Conservation (phyloP, 2,329 filamentous ascomycete genomes). For the Ceratocystiopsis minuta region DNA sequence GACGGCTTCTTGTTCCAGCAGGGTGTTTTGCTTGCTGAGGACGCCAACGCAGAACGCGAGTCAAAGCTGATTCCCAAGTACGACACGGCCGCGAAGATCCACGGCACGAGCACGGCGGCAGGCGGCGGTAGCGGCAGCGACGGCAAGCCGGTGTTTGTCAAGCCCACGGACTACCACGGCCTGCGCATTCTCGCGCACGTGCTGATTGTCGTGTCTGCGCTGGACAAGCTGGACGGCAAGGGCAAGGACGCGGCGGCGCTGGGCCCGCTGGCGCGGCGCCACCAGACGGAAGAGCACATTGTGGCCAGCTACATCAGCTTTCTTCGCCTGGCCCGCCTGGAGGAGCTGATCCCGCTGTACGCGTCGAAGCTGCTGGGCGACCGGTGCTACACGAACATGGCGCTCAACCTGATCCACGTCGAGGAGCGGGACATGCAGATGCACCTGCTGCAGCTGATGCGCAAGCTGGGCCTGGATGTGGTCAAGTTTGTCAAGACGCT, state of each 20-base stretch:
- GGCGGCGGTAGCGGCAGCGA: not conserved
- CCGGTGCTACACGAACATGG: conserved; percentile 52
- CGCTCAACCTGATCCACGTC: conserved; percentile 59
- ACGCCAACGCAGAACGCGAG: conserved; percentile 19
- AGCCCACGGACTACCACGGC: conserved; percentile 40
- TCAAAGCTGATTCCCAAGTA: conserved; percentile 27
- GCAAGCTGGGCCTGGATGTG: conserved; percentile 54
- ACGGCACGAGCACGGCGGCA: conserved; percentile 10
- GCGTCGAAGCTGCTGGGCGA: conserved; percentile 55
- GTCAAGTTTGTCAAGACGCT: conserved; percentile 57
- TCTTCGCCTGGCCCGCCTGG: conserved; percentile 52
- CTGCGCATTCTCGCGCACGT: conserved; percentile 52
- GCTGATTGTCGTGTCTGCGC: conserved; percentile 45
- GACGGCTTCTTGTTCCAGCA: conserved; percentile 40
- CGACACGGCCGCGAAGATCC: conserved; percentile 13
- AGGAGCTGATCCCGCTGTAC: conserved; percentile 72
- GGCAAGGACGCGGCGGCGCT: conserved; percentile 18
- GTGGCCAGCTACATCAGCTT: conserved; percentile 69
- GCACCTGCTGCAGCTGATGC: conserved; percentile 55
- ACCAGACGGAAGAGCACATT: conserved; percentile 49
- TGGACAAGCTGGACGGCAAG: conserved; percentile 29
- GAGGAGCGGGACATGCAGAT: conserved; percentile 45
- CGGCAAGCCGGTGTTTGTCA: conserved; percentile 25
- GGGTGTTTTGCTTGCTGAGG: conserved; percentile 31
- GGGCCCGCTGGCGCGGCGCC: conserved; percentile 16